phyloP scores from a whole-genome alignment of 345 rosid species.

The Bruguiera gymnorhiza region DNA sequence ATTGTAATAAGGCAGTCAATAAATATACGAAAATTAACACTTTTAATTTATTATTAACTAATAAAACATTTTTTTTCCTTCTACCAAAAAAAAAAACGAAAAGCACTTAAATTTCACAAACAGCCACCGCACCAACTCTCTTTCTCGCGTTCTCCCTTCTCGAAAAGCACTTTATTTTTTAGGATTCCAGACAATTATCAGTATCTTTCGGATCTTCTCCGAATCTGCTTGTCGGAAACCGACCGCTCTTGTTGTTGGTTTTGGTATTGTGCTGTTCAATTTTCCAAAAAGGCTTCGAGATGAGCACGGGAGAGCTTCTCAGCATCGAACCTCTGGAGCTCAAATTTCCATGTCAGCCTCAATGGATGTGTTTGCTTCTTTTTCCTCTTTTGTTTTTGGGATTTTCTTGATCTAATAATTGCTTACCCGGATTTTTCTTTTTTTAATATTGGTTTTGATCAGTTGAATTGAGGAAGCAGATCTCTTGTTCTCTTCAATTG shows the following conservation, averaged over 20 bases:
- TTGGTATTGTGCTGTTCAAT: neutral
- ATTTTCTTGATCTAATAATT: neutral
- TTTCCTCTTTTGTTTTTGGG: conserved; percentile 16
- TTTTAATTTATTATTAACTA: too few relatives aligned
- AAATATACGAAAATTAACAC: too few relatives aligned
- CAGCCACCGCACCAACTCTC: neutral
- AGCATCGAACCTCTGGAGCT: conserved; percentile 76
- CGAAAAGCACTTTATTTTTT: neutral
- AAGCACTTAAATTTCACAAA: too few relatives aligned
- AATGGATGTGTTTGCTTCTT: conserved; percentile 14
- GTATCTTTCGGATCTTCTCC: conserved; percentile 21
- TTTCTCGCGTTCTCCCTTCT: neutral
- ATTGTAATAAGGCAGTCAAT: too few relatives aligned
- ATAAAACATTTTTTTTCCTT: neutral
- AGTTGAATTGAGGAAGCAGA: conserved; percentile 91
- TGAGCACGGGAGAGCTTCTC: conserved; percentile 74
- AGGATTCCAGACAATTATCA: conserved; percentile 9
- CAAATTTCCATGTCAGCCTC: conserved; percentile 55
- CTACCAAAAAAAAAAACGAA: too few relatives aligned
- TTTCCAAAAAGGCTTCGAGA: conserved; percentile 16
- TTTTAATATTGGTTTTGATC: conserved; percentile 17
- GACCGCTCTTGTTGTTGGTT: neutral
- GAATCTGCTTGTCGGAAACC: neutral
- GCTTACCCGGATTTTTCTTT: neutral
- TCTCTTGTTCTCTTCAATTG: conserved; percentile 71